These are phyloP conservation scores for Pleurotus tuoliensis DNA, from an alignment of 768 basidiomycete species.

Conservation along the genomic window DNA sequence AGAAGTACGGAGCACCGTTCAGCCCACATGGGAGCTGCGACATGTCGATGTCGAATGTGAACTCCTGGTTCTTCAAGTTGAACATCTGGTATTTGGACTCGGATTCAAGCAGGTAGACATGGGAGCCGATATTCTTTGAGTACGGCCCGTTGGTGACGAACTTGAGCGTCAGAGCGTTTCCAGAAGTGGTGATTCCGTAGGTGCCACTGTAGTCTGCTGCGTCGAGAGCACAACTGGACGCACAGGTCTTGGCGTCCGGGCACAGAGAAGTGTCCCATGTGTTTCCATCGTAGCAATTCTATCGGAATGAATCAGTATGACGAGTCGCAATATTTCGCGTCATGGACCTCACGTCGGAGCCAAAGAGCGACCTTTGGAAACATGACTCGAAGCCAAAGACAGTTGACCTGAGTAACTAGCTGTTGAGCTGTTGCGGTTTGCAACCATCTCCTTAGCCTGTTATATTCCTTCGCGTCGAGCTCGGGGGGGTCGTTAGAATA, in stretches of 20 bases:
- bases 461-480: not conserved
- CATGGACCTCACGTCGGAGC: conserved; percentile 12
- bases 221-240: conserved; percentile 24
- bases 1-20: conserved; percentile 44
- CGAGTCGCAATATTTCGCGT: not conserved
- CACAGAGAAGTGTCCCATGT: conserved; percentile 37
- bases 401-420: not conserved
- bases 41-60: conserved; percentile 48
- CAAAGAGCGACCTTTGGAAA: conserved; percentile 18
- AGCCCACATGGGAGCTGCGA: conserved; percentile 47
- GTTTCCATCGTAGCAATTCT: conserved; percentile 34
- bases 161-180: conserved; percentile 32
- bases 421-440: not conserved
- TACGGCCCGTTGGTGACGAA: conserved; percentile 27
- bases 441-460: not conserved
- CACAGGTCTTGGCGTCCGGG: conserved; percentile 23
- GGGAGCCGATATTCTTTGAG: not conserved
- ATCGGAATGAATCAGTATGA: not conserved
- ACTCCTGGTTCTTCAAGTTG: conserved; percentile 40
- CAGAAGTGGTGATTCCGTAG: conserved; percentile 34
- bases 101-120: conserved; percentile 32
- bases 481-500: too few species aligned
- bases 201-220: conserved; percentile 32
- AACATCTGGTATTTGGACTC: conserved; percentile 32
- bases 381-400: conserved; percentile 13